Conservation (phyloP, 768 basidiomycete species). For the Tulasnella calospora region DNA sequence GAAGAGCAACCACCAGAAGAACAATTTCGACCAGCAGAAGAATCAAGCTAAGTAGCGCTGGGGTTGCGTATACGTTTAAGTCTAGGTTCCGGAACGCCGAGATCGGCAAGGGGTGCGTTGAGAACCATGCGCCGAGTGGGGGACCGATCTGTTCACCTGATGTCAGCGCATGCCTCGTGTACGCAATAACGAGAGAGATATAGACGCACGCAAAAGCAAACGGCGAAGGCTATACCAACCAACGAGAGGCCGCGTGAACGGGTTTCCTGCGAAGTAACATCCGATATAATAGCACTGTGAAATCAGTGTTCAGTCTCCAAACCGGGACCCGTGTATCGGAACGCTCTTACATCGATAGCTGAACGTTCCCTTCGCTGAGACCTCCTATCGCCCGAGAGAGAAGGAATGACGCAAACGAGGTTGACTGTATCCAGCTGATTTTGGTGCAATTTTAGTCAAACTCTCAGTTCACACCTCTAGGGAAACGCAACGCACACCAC, state of each 20-base stretch:
- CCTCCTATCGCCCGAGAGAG: conserved; percentile 89
- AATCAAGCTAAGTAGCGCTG: conserved; percentile 77
- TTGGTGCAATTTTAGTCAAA: neutral
- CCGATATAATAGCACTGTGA: conserved; percentile 83
- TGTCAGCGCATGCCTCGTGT: neutral
- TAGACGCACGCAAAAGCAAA: conserved; percentile 64
- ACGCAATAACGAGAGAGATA: neutral
- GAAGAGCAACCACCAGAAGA: conserved; percentile 69
- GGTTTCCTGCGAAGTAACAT: conserved; percentile 73
- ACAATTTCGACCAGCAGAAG: conserved; percentile 74
- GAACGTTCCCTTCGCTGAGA: conserved; percentile 94
- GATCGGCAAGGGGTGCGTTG: conserved; percentile 70
- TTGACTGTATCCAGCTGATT: conserved; percentile 79
- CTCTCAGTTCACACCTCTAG: neutral
- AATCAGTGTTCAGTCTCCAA: conserved; percentile 15
- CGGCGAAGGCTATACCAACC: conserved; percentile 92
- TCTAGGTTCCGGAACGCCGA: conserved; percentile 47
- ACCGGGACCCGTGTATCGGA: neutral
- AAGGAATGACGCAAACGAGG: conserved; percentile 84
- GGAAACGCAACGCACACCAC: conserved; percentile 54
- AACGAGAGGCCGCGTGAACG: conserved; percentile 84
- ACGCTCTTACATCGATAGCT: conserved; percentile 79
- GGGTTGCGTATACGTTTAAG: conserved; percentile 84
- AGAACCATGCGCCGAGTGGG: conserved; percentile 93
- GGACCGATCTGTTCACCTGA: conserved; percentile 56